Conservation (phyloP, 495 filamentous ascomycete species). For the Annulohypoxylon bovei region DNA sequence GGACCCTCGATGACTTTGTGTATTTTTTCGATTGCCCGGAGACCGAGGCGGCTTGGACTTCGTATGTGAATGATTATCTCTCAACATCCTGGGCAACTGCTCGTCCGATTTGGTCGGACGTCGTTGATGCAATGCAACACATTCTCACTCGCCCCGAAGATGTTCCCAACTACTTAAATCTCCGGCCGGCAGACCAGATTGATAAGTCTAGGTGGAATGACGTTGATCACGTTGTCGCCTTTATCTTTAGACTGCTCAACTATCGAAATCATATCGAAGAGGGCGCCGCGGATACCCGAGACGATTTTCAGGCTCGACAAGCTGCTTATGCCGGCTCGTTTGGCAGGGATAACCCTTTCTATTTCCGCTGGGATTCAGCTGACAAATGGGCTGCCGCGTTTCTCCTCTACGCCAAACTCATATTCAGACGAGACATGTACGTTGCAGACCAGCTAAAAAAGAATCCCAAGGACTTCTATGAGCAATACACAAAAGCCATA, state of each 20-base stretch:
- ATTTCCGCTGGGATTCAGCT: not conserved
- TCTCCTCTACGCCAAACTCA: constrained; percentile 22
- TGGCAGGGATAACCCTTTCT: constrained; percentile 11
- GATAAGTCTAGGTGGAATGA: not conserved
- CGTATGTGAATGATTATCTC: not conserved
- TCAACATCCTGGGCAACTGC: not conserved
- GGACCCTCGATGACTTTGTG: constrained; percentile 21
- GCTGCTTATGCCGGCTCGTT: not conserved
- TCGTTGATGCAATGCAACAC: not conserved
- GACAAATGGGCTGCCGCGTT: constrained; percentile 27
- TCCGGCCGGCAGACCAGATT: not conserved
- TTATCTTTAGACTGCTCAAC: constrained; percentile 14
- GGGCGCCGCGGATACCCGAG: not conserved
- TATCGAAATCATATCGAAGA: constrained; percentile 10
- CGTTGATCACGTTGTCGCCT: not conserved
- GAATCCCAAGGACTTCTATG: too few relatives aligned
- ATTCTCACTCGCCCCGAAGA: not conserved
- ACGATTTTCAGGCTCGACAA: constrained; percentile 14
- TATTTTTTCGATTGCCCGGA: constrained; percentile 21
- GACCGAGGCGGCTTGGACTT: not conserved
- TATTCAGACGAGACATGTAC: not conserved
- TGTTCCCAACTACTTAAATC: not conserved
- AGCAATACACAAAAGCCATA: too few relatives aligned
- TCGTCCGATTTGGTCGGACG: not conserved
- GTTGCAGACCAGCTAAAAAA: not conserved